Percentiles rank a stretch among this genome's conserved stretches.
Conservation (phyloP, 2,329 filamentous ascomycete genomes). For the Curvularia sp. region DNA sequence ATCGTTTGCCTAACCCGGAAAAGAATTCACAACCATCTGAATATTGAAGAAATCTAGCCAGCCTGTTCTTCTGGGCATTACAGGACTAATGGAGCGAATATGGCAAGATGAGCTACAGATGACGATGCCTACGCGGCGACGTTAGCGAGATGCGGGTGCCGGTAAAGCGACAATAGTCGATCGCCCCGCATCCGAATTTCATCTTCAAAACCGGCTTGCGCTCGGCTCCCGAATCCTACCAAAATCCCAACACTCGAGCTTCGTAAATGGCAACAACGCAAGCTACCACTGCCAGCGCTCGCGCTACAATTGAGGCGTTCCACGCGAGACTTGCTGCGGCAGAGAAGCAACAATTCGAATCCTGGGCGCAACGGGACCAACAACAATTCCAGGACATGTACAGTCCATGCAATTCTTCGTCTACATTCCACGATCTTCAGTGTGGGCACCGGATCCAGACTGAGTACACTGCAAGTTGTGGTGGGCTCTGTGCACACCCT, state of each 20-base stretch:
- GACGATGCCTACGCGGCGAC: background rate
- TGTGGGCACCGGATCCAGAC: conserved; percentile 19
- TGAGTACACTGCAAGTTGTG: conserved; percentile 18
- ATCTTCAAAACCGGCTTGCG: conserved; percentile 3
- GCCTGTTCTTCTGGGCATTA: background rate
- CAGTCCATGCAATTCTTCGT: conserved; percentile 16
- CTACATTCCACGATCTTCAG: conserved; percentile 15
- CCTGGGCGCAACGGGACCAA: conserved; percentile 5
- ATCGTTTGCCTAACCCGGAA: background rate
- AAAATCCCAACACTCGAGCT: conserved; percentile 6
- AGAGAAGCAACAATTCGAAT: conserved; percentile 7
- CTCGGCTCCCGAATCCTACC: background rate
- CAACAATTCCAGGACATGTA: conserved; percentile 19
- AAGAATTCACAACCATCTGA: background rate
- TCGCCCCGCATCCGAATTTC: conserved; percentile 8
- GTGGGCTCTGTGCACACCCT: conserved; percentile 10
- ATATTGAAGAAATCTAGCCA: background rate
- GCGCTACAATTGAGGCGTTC: conserved; percentile 13
- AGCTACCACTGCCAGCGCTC: conserved; percentile 10
- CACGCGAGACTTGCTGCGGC: conserved; percentile 11
- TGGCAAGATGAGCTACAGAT: background rate
- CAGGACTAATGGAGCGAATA: background rate
- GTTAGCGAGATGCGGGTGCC: conserved; percentile 2
- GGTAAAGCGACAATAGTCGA: conserved; percentile 1
- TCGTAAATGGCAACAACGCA: conserved; percentile 6